These are phyloP conservation scores for Durusdinium trenchii DNA, from an alignment of 73 alveolate genomes.

Conservation along the genomic window DNA sequence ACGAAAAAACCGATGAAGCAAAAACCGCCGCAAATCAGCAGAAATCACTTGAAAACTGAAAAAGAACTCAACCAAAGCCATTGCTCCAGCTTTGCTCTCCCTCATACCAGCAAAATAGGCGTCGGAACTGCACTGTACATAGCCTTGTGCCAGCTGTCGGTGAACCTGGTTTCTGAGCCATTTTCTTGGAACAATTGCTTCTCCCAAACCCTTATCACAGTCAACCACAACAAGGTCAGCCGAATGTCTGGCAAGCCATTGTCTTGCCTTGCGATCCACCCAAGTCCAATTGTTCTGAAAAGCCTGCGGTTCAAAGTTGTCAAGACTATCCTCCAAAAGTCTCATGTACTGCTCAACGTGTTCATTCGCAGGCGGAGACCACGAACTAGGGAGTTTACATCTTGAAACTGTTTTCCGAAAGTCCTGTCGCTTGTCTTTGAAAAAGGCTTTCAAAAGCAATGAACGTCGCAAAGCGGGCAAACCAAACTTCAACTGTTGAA, in stretches of 20 bases:
- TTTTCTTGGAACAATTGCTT: not conserved
- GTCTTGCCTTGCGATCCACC: slow-evolving; percentile 52
- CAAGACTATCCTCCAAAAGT: slow-evolving; percentile 7
- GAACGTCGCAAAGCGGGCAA: not conserved
- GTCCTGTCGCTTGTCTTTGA: not conserved
- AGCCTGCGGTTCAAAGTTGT: slow-evolving; percentile 39
- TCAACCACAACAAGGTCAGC: slow-evolving; percentile 4
- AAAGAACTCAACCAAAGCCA: slow-evolving; percentile 40
- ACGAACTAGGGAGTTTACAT: slow-evolving; percentile 31
- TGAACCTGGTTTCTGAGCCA: slow-evolving; percentile 31
- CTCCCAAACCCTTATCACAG: slow-evolving; percentile 69
- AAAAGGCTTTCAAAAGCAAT: not conserved
- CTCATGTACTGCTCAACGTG: slow-evolving; percentile 17
- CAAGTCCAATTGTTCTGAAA: slow-evolving; percentile 20
- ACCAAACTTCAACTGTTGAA: not conserved
- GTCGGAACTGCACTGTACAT: slow-evolving; percentile 36
- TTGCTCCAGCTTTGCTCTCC: slow-evolving; percentile 55
- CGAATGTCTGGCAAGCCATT: not conserved
- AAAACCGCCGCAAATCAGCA: slow-evolving; percentile 39
- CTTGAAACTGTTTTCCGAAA: not conserved
- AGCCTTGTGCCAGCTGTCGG: slow-evolving; percentile 54
- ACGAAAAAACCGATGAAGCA: not conserved
- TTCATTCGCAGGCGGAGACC: slow-evolving; percentile 34
- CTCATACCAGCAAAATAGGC: slow-evolving; percentile 16
- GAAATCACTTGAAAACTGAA: slow-evolving; percentile 7